Percentiles rank a stretch among this genome's conserved stretches.
Conservation (phyloP, 2,329 filamentous ascomycete species). For the Sporothrix brunneoviolacea region DNA sequence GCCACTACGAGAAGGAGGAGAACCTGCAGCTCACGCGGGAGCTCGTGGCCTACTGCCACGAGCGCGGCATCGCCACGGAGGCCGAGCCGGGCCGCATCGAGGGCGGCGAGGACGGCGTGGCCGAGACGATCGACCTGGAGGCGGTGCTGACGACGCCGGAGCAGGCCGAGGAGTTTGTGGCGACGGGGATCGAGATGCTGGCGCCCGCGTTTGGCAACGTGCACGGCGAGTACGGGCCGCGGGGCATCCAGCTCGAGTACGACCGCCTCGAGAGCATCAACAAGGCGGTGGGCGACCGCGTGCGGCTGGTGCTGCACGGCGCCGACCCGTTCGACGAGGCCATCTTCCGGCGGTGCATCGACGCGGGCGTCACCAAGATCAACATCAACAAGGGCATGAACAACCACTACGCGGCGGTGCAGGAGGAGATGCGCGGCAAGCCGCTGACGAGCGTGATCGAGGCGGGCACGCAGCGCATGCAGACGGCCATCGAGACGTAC, state of each 20-base stretch:
- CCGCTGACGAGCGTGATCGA: constrained; percentile 43
- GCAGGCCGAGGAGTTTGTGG: constrained; percentile 63
- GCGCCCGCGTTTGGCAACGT: constrained; percentile 73
- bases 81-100: constrained; percentile 56
- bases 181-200: constrained; percentile 65
- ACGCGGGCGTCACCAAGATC: constrained; percentile 39
- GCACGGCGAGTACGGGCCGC: constrained; percentile 64
- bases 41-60: constrained; percentile 57
- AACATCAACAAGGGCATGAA: constrained; percentile 49
- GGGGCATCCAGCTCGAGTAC: constrained; percentile 58
- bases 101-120: constrained; percentile 64
- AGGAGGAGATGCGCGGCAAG: constrained; percentile 39
- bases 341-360: constrained; percentile 39
- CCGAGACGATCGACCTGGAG: constrained; percentile 46
- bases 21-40: constrained; percentile 57
- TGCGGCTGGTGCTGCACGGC: constrained; percentile 42
- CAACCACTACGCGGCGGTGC: constrained; percentile 38
- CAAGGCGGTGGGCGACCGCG: constrained; percentile 36
- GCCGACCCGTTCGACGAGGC: constrained; percentile 41
- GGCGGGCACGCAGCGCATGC: constrained; percentile 40
- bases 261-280: constrained; percentile 40
- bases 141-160: constrained; percentile 57
- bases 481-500: constrained; percentile 41
- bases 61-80: constrained; percentile 58
- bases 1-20: constrained; percentile 61